Conservation (phyloP, 768 basidiomycete genomes). For the Rhodotorula paludigena region DNA sequence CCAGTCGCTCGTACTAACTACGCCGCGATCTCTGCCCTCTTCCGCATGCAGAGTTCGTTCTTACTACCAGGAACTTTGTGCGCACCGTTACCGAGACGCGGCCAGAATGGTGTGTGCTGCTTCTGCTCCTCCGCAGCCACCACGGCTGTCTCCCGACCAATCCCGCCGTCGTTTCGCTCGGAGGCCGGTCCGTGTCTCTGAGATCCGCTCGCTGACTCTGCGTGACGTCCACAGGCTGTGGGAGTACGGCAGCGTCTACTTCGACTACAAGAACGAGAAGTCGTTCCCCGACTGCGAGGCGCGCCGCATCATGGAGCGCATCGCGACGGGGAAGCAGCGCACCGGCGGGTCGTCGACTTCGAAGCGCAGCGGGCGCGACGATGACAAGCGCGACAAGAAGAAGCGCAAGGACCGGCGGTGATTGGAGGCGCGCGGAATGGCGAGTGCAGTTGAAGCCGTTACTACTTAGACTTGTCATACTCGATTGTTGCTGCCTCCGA, state of each 20-base stretch:
- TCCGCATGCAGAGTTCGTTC: constrained; percentile 81
- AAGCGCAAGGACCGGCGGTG: constrained; percentile 9
- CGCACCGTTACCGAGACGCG: constrained; percentile 82
- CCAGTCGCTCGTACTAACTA: too few relatives aligned
- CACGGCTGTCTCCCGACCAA: too few relatives aligned
- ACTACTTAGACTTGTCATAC: too few relatives aligned
- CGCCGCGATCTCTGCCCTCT: constrained; percentile 43
- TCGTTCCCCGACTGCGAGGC: constrained; percentile 63
- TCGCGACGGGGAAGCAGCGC: constrained; percentile 9
- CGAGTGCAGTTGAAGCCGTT: too few relatives aligned
- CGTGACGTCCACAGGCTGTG: constrained; percentile 54
- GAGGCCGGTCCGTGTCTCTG: too few relatives aligned
- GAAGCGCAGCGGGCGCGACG: constrained; percentile 16
- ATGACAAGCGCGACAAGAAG: constrained; percentile 30
- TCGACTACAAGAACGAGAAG: constrained; percentile 53
- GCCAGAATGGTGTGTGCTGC: constrained; percentile 69
- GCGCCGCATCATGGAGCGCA: constrained; percentile 12
- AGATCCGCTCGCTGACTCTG: too few relatives aligned
- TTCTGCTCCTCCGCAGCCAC: neutral
- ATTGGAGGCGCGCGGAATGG: too few relatives aligned
- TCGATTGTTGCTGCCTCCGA: too few relatives aligned
- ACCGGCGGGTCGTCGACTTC: constrained; percentile 9
- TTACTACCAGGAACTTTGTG: constrained; percentile 77
- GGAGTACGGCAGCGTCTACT: constrained; percentile 63
- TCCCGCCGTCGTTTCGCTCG: neutral